Base-by-base conservation (phyloP, 345 rosid species). In the Excoecaria cochinchinensis region DNA sequence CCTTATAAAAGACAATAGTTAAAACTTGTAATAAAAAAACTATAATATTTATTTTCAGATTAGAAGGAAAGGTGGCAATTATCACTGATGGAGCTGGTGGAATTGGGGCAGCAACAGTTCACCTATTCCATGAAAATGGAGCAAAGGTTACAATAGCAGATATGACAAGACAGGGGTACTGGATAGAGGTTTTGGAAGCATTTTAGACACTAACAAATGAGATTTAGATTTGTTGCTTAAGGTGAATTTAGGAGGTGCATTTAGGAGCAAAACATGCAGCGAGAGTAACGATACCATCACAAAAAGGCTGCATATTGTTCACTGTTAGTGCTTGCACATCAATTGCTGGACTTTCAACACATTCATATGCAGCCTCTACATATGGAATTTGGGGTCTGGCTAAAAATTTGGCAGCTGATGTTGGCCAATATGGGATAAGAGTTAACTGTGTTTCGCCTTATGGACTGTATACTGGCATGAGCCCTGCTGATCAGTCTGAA, bases 241-340 rank as follows among this genome's bases (percentile, higher is more conserved):
- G 8, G 84, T 85, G 8, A 87, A 87, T 72, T 8, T 81, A 25
- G 36, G 65, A 0, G 84, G 87, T 5, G 75, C 76, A 22, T 79
- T 53, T 84, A 0, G 90, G 77, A 3, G 84, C 85, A 56, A 87
- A 87, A 74, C 86, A 84, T 38, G 86, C 90, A 0, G 72, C 86
- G 0, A 75, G 83, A 66, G 84, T 82, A 17, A 87, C 85, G 86
- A 70, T 82, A 3, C 79, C 70, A 3, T 67, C 62, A 9, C n/a
- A 51, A 24, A 65, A 61, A 65, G 84, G 90, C 24, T 80, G 79
- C 77, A 84, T 84, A 4, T 47, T 81, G 9, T 84, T 80, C 77
- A 82, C 84, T 11, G 71, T 83, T 0, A 84, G 86, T 59, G 80
- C 70, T 8, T 56, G 85, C 6, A 78, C 87, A 4, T 73, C 66